Conservation (phyloP, 2,329 filamentous ascomycete species). For the Aplosporella prunicola region DNA sequence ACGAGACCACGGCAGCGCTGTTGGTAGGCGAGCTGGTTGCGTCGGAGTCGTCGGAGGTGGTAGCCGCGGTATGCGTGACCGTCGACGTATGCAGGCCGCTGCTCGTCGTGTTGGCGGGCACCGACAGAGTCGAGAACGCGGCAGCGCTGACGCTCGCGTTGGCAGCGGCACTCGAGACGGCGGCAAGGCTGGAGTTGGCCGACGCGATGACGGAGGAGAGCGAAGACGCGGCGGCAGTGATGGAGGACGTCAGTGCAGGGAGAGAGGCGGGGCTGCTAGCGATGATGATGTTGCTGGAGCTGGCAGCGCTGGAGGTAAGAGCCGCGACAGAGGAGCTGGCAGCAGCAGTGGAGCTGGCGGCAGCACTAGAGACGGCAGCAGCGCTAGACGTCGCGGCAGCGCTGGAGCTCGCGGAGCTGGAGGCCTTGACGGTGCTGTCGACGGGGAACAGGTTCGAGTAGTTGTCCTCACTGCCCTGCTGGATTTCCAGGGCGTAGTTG, state of each 20-base stretch:
- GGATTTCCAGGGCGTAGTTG: constrained; percentile 50
- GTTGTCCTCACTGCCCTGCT: constrained; percentile 43
- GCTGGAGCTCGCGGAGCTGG: constrained; percentile 34
- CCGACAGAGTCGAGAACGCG: constrained; percentile 9
- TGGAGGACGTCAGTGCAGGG: too few species aligned
- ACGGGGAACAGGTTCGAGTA: constrained; percentile 46
- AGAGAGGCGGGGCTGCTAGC: constrained; percentile 20
- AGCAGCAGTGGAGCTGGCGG: constrained; percentile 16
- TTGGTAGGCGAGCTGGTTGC: constrained; percentile 15
- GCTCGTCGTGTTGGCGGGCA: constrained; percentile 13
- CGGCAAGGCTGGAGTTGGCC: constrained; percentile 13
- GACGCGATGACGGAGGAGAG: constrained; percentile 23
- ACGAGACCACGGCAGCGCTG: constrained; percentile 11
- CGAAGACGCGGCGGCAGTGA: constrained; percentile 18
- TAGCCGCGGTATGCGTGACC: constrained; percentile 14
- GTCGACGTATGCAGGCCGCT: constrained; percentile 20
- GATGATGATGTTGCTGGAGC: constrained; percentile 22
- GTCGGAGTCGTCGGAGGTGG: constrained; percentile 17
- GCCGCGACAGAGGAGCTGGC: constrained; percentile 10
- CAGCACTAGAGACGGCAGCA: constrained; percentile 20
- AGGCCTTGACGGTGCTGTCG: constrained; percentile 41
- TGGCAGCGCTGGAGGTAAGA: constrained; percentile 5
- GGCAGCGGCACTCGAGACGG: constrained; percentile 12
- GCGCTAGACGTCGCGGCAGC: constrained; percentile 14
- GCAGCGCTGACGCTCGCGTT: constrained; percentile 12